These are phyloP conservation scores for Arxiozyma bovina DNA, from an alignment of 1,139 yeast genomes.

Conservation along the genomic window DNA sequence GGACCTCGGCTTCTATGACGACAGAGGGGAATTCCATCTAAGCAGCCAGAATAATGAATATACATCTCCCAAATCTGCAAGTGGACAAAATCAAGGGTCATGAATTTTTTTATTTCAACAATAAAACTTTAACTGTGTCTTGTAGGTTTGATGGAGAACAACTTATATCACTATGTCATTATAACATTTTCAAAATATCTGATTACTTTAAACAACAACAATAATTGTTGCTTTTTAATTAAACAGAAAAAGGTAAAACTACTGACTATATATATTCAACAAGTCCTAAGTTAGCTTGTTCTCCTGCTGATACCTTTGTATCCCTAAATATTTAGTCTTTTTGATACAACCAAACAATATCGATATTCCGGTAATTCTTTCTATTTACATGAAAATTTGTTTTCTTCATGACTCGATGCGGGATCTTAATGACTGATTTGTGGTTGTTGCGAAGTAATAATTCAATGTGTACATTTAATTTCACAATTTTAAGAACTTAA, in stretches of 20 bases:
- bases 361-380: not conserved
- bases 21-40: slow-evolving; percentile 45
- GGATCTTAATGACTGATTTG: too few species aligned
- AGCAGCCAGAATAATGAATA: slow-evolving; percentile 5
- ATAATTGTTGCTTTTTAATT: too few species aligned
- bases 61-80: not conserved
- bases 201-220: too few species aligned
- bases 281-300: not conserved
- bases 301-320: not conserved
- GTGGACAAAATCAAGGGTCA: not conserved
- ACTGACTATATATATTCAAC: too few species aligned
- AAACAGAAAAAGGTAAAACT: too few species aligned
- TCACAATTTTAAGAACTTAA: not conserved
- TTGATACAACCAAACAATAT: not conserved
- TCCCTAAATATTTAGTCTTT: not conserved
- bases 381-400: not conserved
- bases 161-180: not conserved
- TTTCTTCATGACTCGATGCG: not conserved
- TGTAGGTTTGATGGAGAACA: not conserved
- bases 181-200: not conserved
- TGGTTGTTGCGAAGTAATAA: not conserved
- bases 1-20: slow-evolving; percentile 76
- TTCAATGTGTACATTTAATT: not conserved
- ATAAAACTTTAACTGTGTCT: not conserved
- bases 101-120: not conserved